Percentiles rank a stretch among this genome's conserved stretches.
phyloP scores from a whole-genome alignment of 2,329 filamentous ascomycete genomes.

The Seiridium cupressi region DNA sequence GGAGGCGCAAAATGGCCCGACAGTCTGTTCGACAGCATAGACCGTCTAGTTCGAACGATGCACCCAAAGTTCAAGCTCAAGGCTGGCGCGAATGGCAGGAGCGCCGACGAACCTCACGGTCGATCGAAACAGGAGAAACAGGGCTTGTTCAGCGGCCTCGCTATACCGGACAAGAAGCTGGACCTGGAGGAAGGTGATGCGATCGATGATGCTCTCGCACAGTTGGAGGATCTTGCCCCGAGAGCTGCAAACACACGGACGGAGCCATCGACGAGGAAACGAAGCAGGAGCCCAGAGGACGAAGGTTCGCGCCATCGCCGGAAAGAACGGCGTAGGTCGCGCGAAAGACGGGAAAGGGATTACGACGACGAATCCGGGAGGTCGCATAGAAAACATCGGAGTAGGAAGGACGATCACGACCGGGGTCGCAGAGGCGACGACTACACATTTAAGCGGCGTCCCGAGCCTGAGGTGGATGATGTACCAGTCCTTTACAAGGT shows the following conservation, averaged over 20 bases:
- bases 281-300: conserved; percentile 56
- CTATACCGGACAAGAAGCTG: conserved; percentile 74
- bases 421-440: conserved; percentile 35
- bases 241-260: conserved; percentile 46
- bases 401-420: conserved; percentile 39
- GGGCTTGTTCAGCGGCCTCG: conserved; percentile 85
- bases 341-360: conserved; percentile 31
- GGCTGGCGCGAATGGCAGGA: conserved; percentile 31
- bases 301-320: conserved; percentile 31
- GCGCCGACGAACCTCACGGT: conserved; percentile 34
- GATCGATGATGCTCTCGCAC: conserved; percentile 89
- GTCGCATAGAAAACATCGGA: conserved; percentile 49
- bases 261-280: conserved; percentile 49
- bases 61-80: conserved; percentile 82
- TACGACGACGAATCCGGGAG: conserved; percentile 29
- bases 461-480: conserved; percentile 76
- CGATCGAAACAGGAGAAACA: conserved; percentile 68
- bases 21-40: conserved; percentile 87
- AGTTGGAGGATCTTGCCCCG: conserved; percentile 81
- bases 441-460: conserved; percentile 63
- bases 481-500: conserved; percentile 79
- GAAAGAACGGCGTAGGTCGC: conserved; percentile 28
- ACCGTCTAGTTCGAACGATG: conserved; percentile 83
- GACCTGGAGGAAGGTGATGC: conserved; percentile 53
- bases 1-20: conserved; percentile 79